Evolutionary conservation across 768 basidiomycete genomes (phyloP).

Genomic region (Leccinum disarticulatum): DNA sequence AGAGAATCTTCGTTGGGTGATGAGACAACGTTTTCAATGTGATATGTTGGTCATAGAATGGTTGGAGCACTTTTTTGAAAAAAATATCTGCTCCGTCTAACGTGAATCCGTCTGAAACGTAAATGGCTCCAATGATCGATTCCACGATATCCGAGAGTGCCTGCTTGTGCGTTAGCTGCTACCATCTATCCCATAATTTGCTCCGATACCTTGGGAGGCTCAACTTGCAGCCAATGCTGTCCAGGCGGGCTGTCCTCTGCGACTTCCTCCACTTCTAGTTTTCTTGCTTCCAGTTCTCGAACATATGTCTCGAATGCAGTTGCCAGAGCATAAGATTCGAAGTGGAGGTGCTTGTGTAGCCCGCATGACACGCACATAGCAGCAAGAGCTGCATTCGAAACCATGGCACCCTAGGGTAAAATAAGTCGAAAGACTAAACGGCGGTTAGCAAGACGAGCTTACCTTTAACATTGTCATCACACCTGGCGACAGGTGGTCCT

Average conservation of each 20-base stretch:
- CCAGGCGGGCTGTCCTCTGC: conserved; percentile 52
- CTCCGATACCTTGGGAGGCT: conserved; percentile 69
- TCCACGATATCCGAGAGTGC: conserved; percentile 79
- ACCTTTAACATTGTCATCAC: conserved; percentile 81
- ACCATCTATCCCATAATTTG: neutral
- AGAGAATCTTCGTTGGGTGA: conserved; percentile 75
- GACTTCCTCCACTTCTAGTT: conserved; percentile 49
- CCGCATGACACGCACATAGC: conserved; percentile 73
- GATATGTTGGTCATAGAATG: conserved; percentile 78
- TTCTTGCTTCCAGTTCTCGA: conserved; percentile 44
- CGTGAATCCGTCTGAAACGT: conserved; percentile 72
- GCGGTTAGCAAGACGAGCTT: conserved; percentile 1
- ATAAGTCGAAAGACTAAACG: conserved; percentile 1
- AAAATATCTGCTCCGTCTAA: conserved; percentile 59
- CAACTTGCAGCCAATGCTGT: conserved; percentile 77
- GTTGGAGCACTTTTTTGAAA: conserved; percentile 67
- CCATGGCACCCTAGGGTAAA: conserved; percentile 71
- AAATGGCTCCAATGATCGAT: conserved; percentile 75
- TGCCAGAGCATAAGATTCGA: conserved; percentile 54
- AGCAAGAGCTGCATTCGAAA: conserved; percentile 75
- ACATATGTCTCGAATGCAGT: conserved; percentile 55
- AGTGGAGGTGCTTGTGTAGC: conserved; percentile 59
- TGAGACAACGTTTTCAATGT: conserved; percentile 69
- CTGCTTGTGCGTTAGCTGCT: conserved; percentile 37
- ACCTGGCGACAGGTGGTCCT: conserved; percentile 68